Conservation (phyloP, 2,329 filamentous ascomycete species). For the Clonostachys byssicola region DNA sequence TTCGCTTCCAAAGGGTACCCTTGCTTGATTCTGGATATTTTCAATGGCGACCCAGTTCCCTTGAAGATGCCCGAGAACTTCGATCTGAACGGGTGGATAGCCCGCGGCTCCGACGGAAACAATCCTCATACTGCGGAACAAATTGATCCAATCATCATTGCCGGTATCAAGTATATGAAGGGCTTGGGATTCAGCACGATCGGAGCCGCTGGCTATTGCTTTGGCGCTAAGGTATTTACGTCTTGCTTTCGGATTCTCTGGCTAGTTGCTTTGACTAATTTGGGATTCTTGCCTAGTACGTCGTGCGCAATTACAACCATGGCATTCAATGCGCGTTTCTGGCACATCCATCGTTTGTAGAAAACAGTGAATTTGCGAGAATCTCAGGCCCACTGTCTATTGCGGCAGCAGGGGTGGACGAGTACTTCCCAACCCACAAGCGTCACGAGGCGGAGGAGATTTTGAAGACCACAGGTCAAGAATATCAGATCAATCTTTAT, state of each 20-base stretch:
- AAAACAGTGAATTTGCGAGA: conserved; percentile 58
- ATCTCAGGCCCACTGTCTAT: conserved; percentile 68
- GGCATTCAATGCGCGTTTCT: conserved; percentile 68
- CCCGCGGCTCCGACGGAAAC: conserved; percentile 34
- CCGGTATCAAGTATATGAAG: conserved; percentile 44
- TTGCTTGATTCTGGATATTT: conserved; percentile 22
- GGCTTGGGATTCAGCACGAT: conserved; percentile 52
- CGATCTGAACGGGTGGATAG: conserved; percentile 21
- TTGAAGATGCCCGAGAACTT: conserved; percentile 32
- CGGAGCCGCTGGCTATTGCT: conserved; percentile 69
- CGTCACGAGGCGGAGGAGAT: conserved; percentile 62
- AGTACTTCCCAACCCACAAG: conserved; percentile 59
- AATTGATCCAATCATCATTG: conserved; percentile 20
- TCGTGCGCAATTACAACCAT: conserved; percentile 57
- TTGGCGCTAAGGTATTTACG: conserved; percentile 53
- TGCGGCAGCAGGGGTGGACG: conserved; percentile 58
- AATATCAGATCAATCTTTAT: conserved; percentile 77
- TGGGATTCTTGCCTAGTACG: conserved; percentile 35
- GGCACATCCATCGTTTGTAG: conserved; percentile 75
- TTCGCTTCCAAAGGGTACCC: conserved; percentile 23
- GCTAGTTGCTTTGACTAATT: background rate
- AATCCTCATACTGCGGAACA: conserved; percentile 25
- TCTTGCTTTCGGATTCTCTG: no score
- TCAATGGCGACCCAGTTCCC: conserved; percentile 28
- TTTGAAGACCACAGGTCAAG: conserved; percentile 41